phyloP scores from a whole-genome alignment of 345 rosid genomes.

The Raphanus sativus region DNA sequence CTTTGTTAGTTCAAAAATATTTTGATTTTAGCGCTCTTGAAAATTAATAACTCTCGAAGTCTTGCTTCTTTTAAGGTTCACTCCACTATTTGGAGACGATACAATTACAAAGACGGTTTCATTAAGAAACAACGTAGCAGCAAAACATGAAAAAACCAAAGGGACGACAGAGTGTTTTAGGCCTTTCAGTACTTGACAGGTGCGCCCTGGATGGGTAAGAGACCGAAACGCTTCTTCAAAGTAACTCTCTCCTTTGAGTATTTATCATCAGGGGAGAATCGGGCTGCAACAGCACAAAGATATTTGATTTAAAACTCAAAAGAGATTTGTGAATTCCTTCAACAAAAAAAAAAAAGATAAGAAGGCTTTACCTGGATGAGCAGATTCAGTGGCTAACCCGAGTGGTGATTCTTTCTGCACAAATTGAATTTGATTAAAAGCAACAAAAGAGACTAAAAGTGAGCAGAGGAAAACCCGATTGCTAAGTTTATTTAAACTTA shows the following conservation, averaged over 20 bases:
- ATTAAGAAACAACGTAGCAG: not conserved
- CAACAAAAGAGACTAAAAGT: constrained; percentile 5
- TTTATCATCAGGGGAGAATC: constrained; percentile 90
- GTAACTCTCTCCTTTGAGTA: constrained; percentile 72
- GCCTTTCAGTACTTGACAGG: constrained; percentile 59
- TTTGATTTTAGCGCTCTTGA: not conserved
- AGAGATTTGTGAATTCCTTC: not conserved
- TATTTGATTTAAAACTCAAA: not conserved
- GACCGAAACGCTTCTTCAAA: constrained; percentile 78
- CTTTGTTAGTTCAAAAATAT: too few species aligned
- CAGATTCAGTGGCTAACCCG: constrained; percentile 72
- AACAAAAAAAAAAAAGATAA: not conserved
- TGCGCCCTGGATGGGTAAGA: constrained; percentile 70
- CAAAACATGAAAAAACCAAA: not conserved
- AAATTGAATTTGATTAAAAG: not conserved
- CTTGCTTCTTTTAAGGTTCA: not conserved
- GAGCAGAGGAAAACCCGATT: not conserved
- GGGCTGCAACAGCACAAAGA: constrained; percentile 47
- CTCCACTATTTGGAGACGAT: not conserved
- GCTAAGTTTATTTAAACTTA: not conserved
- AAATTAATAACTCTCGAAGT: too few species aligned
- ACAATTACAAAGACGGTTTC: not conserved
- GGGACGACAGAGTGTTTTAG: not conserved
- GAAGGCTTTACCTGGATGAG: constrained; percentile 72
- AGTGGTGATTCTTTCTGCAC: constrained; percentile 79